A percentile compares a stretch with the other conserved stretches of the same genome.
These are phyloP conservation scores for Hirschioporus abietinus DNA, from an alignment of 768 basidiomycete species.

Conservation along the genomic window DNA sequence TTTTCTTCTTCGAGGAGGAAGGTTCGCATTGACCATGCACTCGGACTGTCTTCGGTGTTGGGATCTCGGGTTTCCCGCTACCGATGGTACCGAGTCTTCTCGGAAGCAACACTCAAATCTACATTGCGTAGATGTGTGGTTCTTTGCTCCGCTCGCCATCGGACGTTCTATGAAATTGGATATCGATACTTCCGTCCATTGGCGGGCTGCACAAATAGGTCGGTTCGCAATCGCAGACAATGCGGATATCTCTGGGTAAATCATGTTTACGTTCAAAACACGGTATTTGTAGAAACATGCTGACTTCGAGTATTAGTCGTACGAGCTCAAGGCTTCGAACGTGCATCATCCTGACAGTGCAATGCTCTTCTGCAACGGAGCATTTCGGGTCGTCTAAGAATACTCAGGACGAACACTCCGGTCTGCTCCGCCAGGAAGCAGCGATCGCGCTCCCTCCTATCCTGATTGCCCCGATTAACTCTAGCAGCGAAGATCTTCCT, in stretches of 20 bases:
- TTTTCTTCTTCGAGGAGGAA: neutral
- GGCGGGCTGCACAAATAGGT: neutral
- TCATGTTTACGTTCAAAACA: neutral
- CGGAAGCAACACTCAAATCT: neutral
- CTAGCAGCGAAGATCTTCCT: neutral
- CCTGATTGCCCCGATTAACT: neutral
- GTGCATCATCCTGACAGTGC: neutral
- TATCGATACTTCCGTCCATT: neutral
- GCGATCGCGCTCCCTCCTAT: neutral
- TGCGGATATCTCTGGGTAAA: neutral
- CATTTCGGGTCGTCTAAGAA: neutral
- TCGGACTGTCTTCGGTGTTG: neutral
- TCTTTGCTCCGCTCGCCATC: neutral
- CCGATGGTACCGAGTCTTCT: neutral
- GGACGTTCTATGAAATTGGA: neutral
- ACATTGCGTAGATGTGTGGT: neutral
- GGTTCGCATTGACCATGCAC: neutral
- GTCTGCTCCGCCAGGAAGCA: neutral
- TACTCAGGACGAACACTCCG: neutral
- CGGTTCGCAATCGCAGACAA: neutral
- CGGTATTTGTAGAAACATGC: neutral
- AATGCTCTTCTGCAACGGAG: neutral
- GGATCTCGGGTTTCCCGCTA: neutral
- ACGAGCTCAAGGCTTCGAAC: neutral
- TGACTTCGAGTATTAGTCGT: neutral